Evolutionary conservation across 805 yeast genomes (phyloP), one percentile per base, ranked within the genome.

Genomic region (Candida stauntonica): DNA sequence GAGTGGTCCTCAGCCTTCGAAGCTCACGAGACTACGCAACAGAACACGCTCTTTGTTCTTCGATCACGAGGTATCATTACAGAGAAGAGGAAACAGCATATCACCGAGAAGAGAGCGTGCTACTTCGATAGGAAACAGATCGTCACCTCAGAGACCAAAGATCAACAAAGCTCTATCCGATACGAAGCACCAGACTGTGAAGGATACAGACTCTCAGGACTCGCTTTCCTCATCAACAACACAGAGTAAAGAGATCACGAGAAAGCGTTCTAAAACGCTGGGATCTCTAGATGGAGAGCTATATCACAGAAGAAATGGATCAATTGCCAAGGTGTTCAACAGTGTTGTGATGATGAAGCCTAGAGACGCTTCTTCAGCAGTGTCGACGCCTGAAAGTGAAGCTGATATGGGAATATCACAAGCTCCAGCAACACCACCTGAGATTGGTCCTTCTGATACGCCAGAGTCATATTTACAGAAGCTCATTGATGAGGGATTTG

Each of bases 301-400:
- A 1, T 50, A 51, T 31, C 53, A 62, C 7, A 61, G 58, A 29
- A 48, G 67, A 47, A 64, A 64, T 36, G 57, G 61, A 7, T 63
- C 69, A 0, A 43, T 67, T 9, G 70, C 62, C 2, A 64, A 57
- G 38, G 60, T 68, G 0, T 39, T 67, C 15, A 64, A 64, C 28
- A 63, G 57, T 43, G 52, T 66, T 42, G 64, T 65, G 2, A 54
- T 60, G 46, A 29, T 61, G 34, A 55, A 61, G 36, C 55, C 61
- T 5, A 42, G 57, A 23, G 31, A 28, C 18, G 16, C 30, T 14
- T 14, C 43, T 11, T 26, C 39, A 9, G 34, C 41, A 9, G 38
- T 33, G 4, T 31, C 39, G 13, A 14, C 27, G 17, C 32, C 47
- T 30, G 29, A 44, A 17, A 42, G 29, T 14, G 32, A 47, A 4